Evolutionary conservation across 2,329 filamentous ascomycete genomes (phyloP).

Genomic region (Epichloe hybrida): DNA sequence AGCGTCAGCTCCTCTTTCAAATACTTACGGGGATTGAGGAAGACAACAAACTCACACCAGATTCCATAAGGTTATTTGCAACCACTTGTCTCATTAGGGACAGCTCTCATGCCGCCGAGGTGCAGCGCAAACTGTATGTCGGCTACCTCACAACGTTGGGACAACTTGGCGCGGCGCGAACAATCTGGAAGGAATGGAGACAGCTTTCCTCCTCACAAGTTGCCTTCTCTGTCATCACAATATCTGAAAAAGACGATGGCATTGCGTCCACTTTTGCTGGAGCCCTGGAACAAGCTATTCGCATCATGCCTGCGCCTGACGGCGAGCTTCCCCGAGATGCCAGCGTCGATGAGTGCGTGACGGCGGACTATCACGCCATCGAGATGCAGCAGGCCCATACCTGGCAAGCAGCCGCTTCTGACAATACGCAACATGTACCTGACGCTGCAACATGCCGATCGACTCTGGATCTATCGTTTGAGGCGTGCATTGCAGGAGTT

Average conservation of each 20-base stretch:
- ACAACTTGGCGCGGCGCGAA: constrained; percentile 17
- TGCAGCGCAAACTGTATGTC: constrained; percentile 10
- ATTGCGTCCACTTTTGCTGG: constrained; percentile 4
- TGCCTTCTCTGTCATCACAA: neutral
- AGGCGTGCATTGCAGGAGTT: constrained; percentile 1
- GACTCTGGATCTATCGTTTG: constrained; percentile 4
- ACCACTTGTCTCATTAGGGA: constrained; percentile 5
- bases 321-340: constrained; percentile 1
- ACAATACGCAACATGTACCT: neutral
- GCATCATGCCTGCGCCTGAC: constrained; percentile 1
- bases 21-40: constrained; percentile 17
- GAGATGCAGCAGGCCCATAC: constrained; percentile 3
- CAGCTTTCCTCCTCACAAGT: constrained; percentile 1
- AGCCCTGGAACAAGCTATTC: constrained; percentile 5
- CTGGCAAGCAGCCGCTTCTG: neutral
- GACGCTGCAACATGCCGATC: neutral
- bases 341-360: constrained; percentile 9
- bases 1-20: constrained; percentile 15
- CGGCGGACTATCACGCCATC: constrained; percentile 11
- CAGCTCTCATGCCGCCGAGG: neutral
- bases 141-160: constrained; percentile 17
- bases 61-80: constrained; percentile 14
- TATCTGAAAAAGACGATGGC: neutral
- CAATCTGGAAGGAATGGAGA: constrained; percentile 19
- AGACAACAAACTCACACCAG: constrained; percentile 7